These are phyloP conservation scores for Phialophora chinensis DNA, from an alignment of 2,329 filamentous ascomycete species.

Conservation along the genomic window DNA sequence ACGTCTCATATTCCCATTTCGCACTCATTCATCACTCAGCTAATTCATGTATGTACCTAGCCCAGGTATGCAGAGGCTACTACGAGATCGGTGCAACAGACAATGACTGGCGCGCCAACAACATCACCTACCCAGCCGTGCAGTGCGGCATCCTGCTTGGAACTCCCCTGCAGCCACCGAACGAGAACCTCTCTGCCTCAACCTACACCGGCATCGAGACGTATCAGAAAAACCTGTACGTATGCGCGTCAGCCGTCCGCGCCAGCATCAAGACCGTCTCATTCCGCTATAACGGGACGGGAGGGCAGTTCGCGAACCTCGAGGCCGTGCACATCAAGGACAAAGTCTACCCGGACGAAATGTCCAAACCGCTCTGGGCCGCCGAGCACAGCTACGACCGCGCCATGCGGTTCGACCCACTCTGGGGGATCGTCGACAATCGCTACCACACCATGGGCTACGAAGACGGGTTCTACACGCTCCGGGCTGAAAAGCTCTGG, in stretches of 20 bases:
- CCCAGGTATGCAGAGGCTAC: conserved; percentile 33
- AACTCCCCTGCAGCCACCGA: conserved; percentile 43
- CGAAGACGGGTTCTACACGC: conserved; percentile 22
- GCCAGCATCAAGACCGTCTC: conserved; percentile 55
- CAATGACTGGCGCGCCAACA: conserved; percentile 11
- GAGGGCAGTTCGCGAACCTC: conserved; percentile 39
- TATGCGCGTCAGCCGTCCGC: conserved; percentile 51
- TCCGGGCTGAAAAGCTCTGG: conserved; percentile 23
- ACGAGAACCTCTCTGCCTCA: conserved; percentile 15
- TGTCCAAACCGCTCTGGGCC: conserved; percentile 46
- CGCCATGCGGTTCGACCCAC: conserved; percentile 21
- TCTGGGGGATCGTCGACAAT: conserved; percentile 26
- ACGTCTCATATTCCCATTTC: conserved; percentile 22
- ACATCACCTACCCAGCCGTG: conserved; percentile 45
- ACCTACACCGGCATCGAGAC: conserved; percentile 17
- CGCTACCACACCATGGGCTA: conserved; percentile 21
- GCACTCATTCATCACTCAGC: conserved; percentile 34
- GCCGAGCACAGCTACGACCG: conserved; percentile 43
- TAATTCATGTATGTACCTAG: conserved; percentile 40
- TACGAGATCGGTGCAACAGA: not conserved
- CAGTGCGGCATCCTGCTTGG: conserved; percentile 51
- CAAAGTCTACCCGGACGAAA: conserved; percentile 47
- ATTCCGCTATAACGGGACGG: conserved; percentile 49
- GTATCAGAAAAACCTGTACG: conserved; percentile 44
- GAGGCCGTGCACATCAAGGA: conserved; percentile 44